Conservation (phyloP, 2,329 filamentous ascomycete genomes). For the Sporothrix pseudoabietina region DNA sequence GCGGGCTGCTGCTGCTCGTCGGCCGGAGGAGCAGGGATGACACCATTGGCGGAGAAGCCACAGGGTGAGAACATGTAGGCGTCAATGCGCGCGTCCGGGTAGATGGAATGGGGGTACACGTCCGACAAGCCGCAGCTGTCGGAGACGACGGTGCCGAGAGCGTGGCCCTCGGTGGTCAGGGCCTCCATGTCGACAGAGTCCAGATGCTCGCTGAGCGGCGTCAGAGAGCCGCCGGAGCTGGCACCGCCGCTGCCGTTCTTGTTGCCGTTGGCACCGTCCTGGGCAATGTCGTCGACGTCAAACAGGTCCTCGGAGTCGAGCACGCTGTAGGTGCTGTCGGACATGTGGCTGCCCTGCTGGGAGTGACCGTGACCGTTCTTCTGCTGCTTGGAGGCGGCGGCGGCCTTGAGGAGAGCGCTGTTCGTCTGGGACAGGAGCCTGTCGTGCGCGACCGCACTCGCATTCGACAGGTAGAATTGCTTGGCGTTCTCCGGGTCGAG, state of each 20-base stretch:
- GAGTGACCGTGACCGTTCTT: constrained; percentile 48
- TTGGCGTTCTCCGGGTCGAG: constrained; percentile 68
- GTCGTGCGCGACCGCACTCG: constrained; percentile 86
- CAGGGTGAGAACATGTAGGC: constrained; percentile 96
- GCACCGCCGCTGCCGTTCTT: constrained; percentile 42
- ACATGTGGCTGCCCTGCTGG: constrained; percentile 60
- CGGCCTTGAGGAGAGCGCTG: constrained; percentile 52
- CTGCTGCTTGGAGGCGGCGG: constrained; percentile 16
- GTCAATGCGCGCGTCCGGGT: constrained; percentile 90
- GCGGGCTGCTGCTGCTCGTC: background rate
- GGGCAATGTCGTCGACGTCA: constrained; percentile 77
- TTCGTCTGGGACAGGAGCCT: constrained; percentile 70
- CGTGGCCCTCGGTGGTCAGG: constrained; percentile 88
- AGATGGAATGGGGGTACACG: constrained; percentile 82
- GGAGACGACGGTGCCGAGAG: constrained; percentile 88
- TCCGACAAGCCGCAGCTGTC: constrained; percentile 85
- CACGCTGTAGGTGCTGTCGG: constrained; percentile 51
- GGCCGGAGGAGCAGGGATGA: constrained; percentile 71
- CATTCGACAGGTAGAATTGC: constrained; percentile 70
- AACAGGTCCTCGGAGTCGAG: constrained; percentile 59
- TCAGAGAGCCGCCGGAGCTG: constrained; percentile 55
- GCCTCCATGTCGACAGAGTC: constrained; percentile 59
- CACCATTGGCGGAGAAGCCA: constrained; percentile 95
- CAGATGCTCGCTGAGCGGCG: constrained; percentile 57
- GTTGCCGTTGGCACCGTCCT: background rate